Evolutionary conservation across 1,284 basidiomycete species (phyloP).

Genomic region (Amylostereum areolatum): DNA sequence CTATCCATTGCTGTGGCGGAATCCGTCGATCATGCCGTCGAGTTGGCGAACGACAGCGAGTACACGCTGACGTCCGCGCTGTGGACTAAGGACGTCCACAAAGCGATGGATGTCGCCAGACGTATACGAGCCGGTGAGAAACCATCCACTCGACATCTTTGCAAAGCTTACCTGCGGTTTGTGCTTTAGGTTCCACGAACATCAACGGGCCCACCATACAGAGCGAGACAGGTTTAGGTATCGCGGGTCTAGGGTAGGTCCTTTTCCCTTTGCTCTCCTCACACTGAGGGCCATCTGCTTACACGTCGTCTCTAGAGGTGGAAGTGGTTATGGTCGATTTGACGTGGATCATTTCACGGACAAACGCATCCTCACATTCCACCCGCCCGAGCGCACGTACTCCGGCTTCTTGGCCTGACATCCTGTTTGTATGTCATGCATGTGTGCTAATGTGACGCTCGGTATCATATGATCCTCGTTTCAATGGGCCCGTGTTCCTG

Average conservation of each 20-base stretch:
- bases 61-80: conserved; percentile 49
- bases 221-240: not conserved
- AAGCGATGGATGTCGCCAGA: conserved; percentile 41
- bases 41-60: conserved; percentile 47
- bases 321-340: not conserved
- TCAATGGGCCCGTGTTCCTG: no score
- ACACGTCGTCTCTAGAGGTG: not conserved
- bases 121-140: conserved; percentile 41
- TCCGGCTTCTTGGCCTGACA: not conserved
- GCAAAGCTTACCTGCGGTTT: no score
- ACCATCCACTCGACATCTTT: no score
- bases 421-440: no score
- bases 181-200: not conserved
- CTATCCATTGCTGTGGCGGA: conserved; percentile 41
- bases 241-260: not conserved
- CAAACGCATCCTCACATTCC: not conserved
- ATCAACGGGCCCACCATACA: not conserved
- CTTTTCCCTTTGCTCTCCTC: no score
- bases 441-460: no score
- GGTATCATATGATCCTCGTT: no score
- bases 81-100: conserved; percentile 47
- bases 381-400: not conserved
- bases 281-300: no score
- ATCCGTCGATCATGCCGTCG: conserved; percentile 46
- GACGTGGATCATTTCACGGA: not conserved